phyloP scores from a whole-genome alignment of 2,329 filamentous ascomycete genomes.

The Pseudocercospora fuligena region DNA sequence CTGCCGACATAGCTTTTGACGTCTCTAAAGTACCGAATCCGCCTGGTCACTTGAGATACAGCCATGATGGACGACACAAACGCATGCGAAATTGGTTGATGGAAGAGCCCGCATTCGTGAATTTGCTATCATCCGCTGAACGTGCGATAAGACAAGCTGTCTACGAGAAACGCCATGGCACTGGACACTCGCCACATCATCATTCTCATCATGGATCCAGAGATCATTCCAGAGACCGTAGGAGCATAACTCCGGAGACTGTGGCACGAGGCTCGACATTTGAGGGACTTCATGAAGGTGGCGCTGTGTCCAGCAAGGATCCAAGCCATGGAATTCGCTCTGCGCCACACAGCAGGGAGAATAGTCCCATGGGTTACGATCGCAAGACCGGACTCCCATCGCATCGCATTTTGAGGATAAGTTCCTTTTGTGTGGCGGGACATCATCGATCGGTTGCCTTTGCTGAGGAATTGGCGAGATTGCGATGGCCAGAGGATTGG shows the following conservation, averaged over 20 bases:
- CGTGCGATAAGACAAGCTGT: not conserved
- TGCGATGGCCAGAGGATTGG: not conserved
- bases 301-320: not conserved
- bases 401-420: not conserved
- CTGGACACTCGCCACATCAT: not conserved
- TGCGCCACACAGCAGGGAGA: not conserved
- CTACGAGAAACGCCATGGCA: not conserved
- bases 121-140: not conserved
- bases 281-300: not conserved
- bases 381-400: not conserved
- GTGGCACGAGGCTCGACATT: not conserved
- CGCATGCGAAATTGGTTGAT: not conserved
- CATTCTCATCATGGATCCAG: not conserved
- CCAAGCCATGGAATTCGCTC: not conserved
- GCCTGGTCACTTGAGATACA: not conserved
- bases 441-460: conserved; percentile 1
- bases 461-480: not conserved
- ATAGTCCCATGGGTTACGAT: not conserved
- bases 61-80: conserved; percentile 1
- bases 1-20: conserved; percentile 4
- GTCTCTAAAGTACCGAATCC: conserved; percentile 5
- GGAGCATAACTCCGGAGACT: not conserved
- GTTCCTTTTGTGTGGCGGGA: conserved; percentile 1
- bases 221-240: not conserved
- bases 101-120: not conserved